Evolutionary conservation across 371 early-diverging fungal genomes (phyloP).

Genomic region (Entomophthora muscae): DNA sequence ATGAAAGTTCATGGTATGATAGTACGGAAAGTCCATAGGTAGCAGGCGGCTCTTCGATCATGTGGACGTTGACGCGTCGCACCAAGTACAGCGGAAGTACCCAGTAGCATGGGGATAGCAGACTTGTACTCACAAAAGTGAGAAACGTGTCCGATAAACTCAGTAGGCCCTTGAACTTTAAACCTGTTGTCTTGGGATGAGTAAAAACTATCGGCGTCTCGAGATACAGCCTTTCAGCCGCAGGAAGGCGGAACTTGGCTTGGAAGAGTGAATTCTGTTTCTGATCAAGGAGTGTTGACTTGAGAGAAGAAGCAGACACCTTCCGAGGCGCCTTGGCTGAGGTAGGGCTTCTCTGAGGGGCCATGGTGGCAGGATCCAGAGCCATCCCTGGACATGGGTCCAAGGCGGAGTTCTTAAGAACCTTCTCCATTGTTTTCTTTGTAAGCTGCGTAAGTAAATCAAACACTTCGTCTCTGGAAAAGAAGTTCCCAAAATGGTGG

Average conservation of each 20-base stretch:
- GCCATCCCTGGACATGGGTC: slow-evolving; percentile 46
- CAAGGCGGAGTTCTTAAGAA: slow-evolving; percentile 58
- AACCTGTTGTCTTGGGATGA: slow-evolving; percentile 14
- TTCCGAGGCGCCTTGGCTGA: slow-evolving; percentile 48
- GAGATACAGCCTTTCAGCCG: slow-evolving; percentile 35
- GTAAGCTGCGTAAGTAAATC: slow-evolving; percentile 82
- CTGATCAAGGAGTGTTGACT: slow-evolving; percentile 39
- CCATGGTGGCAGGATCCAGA: slow-evolving; percentile 14
- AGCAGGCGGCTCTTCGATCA: slow-evolving; percentile 13
- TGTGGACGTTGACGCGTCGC: slow-evolving; percentile 70
- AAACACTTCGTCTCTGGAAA: slow-evolving; percentile 77
- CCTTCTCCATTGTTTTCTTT: slow-evolving; percentile 65
- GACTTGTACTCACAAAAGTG: slow-evolving; percentile 50
- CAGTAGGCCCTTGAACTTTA: slow-evolving; percentile 35
- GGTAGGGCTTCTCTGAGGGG: slow-evolving; percentile 18
- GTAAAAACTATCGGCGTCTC: slow-evolving; percentile 30
- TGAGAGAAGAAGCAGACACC: not conserved
- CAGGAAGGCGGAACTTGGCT: slow-evolving; percentile 44
- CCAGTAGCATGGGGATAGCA: slow-evolving; percentile 30
- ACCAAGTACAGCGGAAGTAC: slow-evolving; percentile 77
- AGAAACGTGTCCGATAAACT: slow-evolving; percentile 70
- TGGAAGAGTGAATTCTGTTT: slow-evolving; percentile 65
- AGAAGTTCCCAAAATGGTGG: slow-evolving; percentile 85
- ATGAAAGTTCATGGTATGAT: slow-evolving; percentile 2
- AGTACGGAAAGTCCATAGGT: slow-evolving; percentile 10